Conservation (phyloP, 2,329 filamentous ascomycete species). For the Corniculantispora saksenae region DNA sequence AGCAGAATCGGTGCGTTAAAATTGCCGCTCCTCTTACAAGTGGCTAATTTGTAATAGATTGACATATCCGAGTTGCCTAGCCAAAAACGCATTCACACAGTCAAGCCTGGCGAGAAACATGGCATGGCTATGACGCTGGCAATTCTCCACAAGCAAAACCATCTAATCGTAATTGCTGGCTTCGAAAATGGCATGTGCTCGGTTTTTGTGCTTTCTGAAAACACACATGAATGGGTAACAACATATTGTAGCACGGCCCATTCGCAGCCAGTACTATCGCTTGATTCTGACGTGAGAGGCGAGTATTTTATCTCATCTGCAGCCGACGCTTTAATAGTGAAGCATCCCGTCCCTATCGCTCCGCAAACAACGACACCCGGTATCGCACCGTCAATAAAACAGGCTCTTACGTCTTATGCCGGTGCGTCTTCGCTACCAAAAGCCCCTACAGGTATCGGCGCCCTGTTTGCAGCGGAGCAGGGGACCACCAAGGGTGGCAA, state of each 20-base stretch:
- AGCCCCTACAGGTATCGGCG: constrained; percentile 5
- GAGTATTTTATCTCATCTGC: constrained; percentile 75
- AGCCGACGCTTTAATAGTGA: constrained; percentile 77
- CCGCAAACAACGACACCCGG: constrained; percentile 22
- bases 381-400: not conserved
- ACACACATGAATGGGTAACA: constrained; percentile 44
- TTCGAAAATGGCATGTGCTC: constrained; percentile 83
- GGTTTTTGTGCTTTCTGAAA: constrained; percentile 56
- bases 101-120: constrained; percentile 51
- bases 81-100: constrained; percentile 65
- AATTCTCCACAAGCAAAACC: constrained; percentile 52
- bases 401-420: not conserved
- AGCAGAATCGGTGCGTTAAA: constrained; percentile 63
- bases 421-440: not conserved
- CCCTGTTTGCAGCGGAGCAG: constrained; percentile 2
- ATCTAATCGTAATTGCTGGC: constrained; percentile 68
- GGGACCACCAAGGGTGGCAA: constrained; percentile 18
- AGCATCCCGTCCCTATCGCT: constrained; percentile 63
- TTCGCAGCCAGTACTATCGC: constrained; percentile 77
- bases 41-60: constrained; percentile 47
- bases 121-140: constrained; percentile 90
- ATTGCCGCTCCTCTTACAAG: not conserved
- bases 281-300: constrained; percentile 54
- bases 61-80: constrained; percentile 83
- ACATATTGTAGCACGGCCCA: constrained; percentile 70